Conservation (phyloP, 148 eudicot genomes). For the Fallopia convolvulus region DNA sequence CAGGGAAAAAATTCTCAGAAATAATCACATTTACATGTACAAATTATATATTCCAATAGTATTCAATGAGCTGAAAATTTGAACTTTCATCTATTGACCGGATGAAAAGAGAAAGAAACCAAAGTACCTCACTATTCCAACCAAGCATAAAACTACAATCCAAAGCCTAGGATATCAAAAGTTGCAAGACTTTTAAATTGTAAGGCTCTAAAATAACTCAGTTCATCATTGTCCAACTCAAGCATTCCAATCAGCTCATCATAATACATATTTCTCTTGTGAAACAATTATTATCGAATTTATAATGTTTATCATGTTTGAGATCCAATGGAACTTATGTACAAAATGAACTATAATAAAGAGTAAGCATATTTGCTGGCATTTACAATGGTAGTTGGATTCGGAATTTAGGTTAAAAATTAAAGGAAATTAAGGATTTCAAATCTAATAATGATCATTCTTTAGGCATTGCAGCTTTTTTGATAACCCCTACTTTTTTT, state of each 20-base stretch:
- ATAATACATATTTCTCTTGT: not conserved
- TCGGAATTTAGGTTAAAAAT: not conserved
- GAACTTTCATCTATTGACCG: not conserved
- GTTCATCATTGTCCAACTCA: not conserved
- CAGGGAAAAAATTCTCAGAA: not conserved
- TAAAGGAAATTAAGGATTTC: not conserved
- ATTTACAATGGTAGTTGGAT: not conserved
- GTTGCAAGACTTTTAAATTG: not conserved
- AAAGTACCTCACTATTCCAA: not conserved
- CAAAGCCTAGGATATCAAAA: not conserved
- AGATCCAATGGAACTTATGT: not conserved
- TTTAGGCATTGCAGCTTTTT: not conserved
- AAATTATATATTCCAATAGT: not conserved
- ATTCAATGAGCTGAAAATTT: not conserved
- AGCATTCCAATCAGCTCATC: not conserved
- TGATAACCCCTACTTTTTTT: no score
- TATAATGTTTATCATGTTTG: not conserved
- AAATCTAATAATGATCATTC: not conserved
- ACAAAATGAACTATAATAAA: not conserved
- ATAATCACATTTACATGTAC: not conserved
- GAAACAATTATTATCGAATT: not conserved
- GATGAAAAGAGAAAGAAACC: not conserved
- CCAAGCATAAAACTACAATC: not conserved
- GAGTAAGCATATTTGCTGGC: no score
- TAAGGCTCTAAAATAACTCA: not conserved